Base-by-base conservation (phyloP, 257 asterid genomes). In the Paulownia fortunei region DNA sequence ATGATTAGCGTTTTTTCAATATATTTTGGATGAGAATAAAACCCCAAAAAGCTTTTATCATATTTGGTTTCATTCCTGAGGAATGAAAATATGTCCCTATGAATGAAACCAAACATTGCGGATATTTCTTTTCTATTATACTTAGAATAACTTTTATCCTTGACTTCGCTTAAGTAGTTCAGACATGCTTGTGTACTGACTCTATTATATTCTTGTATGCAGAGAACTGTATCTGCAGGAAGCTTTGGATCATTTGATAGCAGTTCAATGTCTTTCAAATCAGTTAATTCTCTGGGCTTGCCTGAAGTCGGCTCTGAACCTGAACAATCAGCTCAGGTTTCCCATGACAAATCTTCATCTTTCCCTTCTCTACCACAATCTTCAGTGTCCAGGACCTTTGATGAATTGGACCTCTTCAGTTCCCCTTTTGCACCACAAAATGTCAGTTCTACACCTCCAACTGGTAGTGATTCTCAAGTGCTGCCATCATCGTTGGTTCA, bases 191-290 rank as follows among this genome's bases (percentile, higher is more conserved):
- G 66, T 65, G 64, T 18, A 46, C 82, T 87, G 83, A 82, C 63
- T 69, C 75, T 71, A 72, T 27, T 52, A 65, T 64, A 19, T 69
- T 72, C 72, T 79, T 80, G 49, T 56, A 52, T 78, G 27, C 94
- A 92, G 99, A 85, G 90, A 86, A 77, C 89, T 72, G 85, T 86
- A 65, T 88, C 97, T 71, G 79, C 76, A 12, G 97, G 90, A 85
- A 90, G 93, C 85, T 83, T 85, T 85, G 93, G 85, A 73, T 88
- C 96, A 13, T 84, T 81, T 59, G 94, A 90, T 69, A 83, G 84
- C 86, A 86, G 79, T 78, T 82, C 93, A 65, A 36, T 79, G 85
- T 75, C 84, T 72, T 76, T 81, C 77, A 86, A 76, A 77, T 81
- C 88, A 42, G 82, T 81, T 19, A 80, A 81, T 76, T 83, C 87